Base-by-base conservation (phyloP, 345 rosid species). In the Pistacia vera region DNA sequence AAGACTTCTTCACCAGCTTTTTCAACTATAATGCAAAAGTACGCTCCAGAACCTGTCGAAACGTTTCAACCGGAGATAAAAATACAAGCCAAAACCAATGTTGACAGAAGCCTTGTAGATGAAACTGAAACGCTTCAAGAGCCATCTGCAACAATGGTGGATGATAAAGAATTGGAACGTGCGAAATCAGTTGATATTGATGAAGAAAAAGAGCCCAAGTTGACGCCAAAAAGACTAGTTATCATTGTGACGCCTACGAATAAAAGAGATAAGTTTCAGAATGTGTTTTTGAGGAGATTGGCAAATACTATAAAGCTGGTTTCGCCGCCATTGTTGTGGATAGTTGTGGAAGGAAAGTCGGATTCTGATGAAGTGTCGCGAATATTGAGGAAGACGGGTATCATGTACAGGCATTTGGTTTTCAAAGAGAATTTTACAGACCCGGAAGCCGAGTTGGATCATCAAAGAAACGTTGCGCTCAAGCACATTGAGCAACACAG, bases 321-420 rank as follows among this genome's bases (percentile, higher is more conserved):
- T 41, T 83, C 89, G 2, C 86, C 86, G n/a, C 99, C 99, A 1
- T 67, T 95, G 73, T 9, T 92, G 77, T 95, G 98, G 98, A 86
- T 95, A 18, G 86, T 95, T 1, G 91, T 95, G 77, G 98, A 93
- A 74, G 76, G 83, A 79, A 83, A 76, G 17, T 71, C 87, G 0
- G 87, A 86, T 5, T 70, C 81, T 0, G 80, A 83, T 4, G 85
- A 84, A 71, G 73, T 86, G 2, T 85, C 96, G 1, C 78, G 79
- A 60, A 67, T 85, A 25, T 75, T 95, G 51, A 84, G 96, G 81
- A 93, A 87, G 81, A 93, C 96, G 4, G 97, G 96, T 10, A 74
- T 89, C 1, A 95, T 90, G 99, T 92, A 90, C 63, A 83, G 97
- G 81, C 96, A 92, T 80, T 74, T 95, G 78, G 93, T 90, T 75